Conservation (phyloP, 805 yeast species). For the Pachysolen tannophilus region DNA sequence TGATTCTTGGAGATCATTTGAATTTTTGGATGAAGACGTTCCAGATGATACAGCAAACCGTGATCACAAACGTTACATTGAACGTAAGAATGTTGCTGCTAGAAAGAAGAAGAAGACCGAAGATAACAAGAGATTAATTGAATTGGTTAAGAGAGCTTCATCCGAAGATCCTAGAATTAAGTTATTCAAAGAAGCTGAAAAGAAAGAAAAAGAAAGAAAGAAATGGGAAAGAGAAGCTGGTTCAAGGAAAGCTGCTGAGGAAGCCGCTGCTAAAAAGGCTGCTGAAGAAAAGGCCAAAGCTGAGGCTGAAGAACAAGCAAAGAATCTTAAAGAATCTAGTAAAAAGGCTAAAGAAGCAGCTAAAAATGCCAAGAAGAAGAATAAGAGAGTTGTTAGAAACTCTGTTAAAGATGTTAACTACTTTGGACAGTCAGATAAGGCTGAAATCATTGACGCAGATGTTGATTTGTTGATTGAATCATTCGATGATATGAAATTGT, state of each 20-base stretch:
- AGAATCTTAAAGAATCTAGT: slow-evolving; percentile 50
- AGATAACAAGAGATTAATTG: slow-evolving; percentile 84
- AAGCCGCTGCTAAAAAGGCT: slow-evolving; percentile 76
- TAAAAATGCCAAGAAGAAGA: slow-evolving; percentile 97
- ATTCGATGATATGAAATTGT: slow-evolving; percentile 73
- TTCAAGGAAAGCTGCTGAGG: slow-evolving; percentile 92
- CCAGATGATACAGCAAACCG: slow-evolving; percentile 99
- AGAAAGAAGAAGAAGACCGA: slow-evolving; percentile 97
- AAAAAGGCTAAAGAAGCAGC: slow-evolving; percentile 90
- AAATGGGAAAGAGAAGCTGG: slow-evolving; percentile 99
- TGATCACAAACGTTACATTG: slow-evolving; percentile 98
- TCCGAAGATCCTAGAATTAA: slow-evolving; percentile 93
- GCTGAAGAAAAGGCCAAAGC: slow-evolving; percentile 79
- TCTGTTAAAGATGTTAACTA: slow-evolving; percentile 77
- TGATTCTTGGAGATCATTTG: slow-evolving; percentile 98
- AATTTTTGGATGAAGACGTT: slow-evolving; percentile 96
- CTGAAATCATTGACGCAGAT: slow-evolving; percentile 69
- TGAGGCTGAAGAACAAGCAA: slow-evolving; percentile 67
- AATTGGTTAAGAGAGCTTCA: slow-evolving; percentile 81
- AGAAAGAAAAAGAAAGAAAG: slow-evolving; percentile 86
- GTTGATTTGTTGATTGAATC: slow-evolving; percentile 70
- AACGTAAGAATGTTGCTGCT: slow-evolving; percentile 93
- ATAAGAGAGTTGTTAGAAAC: slow-evolving; percentile 78
- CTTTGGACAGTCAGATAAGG: slow-evolving; percentile 70
- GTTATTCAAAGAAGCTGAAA: slow-evolving; percentile 86